A percentile compares a stretch with the other conserved stretches of the same genome.
Evolutionary conservation across 139 green algal genomes (phyloP).

Genomic region (Chlamydomonas sp.): DNA sequence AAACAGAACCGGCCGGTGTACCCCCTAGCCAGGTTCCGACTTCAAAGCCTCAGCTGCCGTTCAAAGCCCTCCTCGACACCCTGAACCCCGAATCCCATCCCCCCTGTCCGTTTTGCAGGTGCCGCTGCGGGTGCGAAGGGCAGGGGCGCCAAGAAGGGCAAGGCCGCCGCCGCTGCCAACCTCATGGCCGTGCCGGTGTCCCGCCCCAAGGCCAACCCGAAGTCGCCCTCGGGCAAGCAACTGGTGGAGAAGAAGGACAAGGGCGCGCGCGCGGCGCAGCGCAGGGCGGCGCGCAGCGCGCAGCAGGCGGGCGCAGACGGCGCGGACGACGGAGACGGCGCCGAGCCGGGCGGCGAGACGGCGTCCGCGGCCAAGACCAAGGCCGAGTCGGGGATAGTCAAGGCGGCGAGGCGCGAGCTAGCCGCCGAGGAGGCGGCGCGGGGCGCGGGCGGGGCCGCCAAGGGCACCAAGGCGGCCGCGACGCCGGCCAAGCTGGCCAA

Average conservation of each 20-base stretch:
- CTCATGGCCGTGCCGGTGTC: not conserved
- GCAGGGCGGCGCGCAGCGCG: not conserved
- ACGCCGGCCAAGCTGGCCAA: conserved; percentile 13
- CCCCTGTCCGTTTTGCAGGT: too few relatives aligned
- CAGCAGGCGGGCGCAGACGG: not conserved
- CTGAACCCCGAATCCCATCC: too few relatives aligned
- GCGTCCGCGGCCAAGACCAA: conserved; percentile 13
- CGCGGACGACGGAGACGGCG: not conserved
- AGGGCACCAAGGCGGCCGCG: not conserved
- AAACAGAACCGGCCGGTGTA: too few relatives aligned
- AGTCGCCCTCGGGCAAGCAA: not conserved
- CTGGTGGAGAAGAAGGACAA: too few relatives aligned
- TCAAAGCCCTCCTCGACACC: too few relatives aligned
- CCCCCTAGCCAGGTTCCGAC: too few relatives aligned
- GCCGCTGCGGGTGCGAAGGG: too few relatives aligned
- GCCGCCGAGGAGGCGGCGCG: not conserved
- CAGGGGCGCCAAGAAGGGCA: too few relatives aligned
- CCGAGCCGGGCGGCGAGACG: not conserved
- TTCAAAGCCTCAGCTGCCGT: too few relatives aligned
- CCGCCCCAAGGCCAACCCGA: not conserved
- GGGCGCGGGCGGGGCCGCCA: not conserved
- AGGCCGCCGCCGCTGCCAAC: not conserved
- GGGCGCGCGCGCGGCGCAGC: too few relatives aligned
- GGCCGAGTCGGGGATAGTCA: conserved; percentile 8
- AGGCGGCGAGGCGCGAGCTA: conserved; percentile 9